Conservation (phyloP, 1,284 basidiomycete genomes). For the Ustilago curta region DNA sequence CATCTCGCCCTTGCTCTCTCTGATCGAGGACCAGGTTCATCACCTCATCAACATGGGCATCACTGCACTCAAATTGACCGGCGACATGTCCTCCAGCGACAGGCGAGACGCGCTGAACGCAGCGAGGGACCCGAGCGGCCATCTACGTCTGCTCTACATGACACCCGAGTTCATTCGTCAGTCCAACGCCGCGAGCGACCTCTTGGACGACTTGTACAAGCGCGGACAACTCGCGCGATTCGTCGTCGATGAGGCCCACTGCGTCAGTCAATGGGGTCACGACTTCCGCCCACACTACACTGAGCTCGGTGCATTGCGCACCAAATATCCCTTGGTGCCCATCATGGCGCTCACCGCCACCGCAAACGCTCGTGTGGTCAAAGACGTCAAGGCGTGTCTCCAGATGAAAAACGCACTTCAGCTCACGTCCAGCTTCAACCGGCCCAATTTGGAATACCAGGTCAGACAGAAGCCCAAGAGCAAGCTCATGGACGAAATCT, state of each 20-base stretch:
- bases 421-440: constrained; percentile 87
- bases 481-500: constrained; percentile 77
- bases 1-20: constrained; percentile 86
- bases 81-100: constrained; percentile 73
- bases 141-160: constrained; percentile 81
- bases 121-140: constrained; percentile 71
- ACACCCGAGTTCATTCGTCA: constrained; percentile 82
- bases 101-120: constrained; percentile 71
- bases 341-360: constrained; percentile 98
- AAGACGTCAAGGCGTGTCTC: constrained; percentile 82
- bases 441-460: constrained; percentile 84
- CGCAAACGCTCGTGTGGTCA: constrained; percentile 80
- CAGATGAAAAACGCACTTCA: constrained; percentile 72
- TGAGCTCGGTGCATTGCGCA: constrained; percentile 77
- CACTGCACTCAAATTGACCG: constrained; percentile 79
- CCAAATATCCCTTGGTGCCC: constrained; percentile 81
- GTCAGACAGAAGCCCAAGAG: constrained; percentile 75
- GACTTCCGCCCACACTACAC: constrained; percentile 77
- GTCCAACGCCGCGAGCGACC: constrained; percentile 73
- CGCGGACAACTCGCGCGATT: constrained; percentile 81
- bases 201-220: constrained; percentile 75
- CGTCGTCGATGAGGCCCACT: constrained; percentile 96
- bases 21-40: constrained; percentile 90
- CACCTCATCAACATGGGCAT: constrained; percentile 78
- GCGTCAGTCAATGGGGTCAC: constrained; percentile 85